phyloP scores from a whole-genome alignment of 371 early-diverging fungal species.

The Apophysomyces ossiformis region DNA sequence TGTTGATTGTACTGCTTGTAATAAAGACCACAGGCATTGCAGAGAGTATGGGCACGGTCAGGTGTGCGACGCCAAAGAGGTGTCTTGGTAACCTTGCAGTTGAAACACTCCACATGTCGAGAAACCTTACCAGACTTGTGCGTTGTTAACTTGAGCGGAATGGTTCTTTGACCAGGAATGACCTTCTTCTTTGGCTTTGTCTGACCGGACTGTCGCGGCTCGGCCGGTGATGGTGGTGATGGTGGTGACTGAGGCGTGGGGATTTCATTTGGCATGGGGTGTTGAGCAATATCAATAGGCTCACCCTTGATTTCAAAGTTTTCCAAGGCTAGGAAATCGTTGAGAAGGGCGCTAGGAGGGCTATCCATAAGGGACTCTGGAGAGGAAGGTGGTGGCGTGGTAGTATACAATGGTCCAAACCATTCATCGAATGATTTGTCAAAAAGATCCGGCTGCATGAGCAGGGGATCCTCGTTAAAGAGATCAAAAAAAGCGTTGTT shows the following conservation, averaged over 20 bases:
- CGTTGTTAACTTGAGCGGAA: slow-evolving; percentile 25
- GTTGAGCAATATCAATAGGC: too few species aligned
- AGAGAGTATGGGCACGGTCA: slow-evolving; percentile 77
- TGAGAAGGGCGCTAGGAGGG: slow-evolving; percentile 22
- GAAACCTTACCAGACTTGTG: slow-evolving; percentile 33
- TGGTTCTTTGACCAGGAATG: slow-evolving; percentile 27
- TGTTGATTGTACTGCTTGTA: slow-evolving; percentile 77
- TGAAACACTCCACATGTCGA: slow-evolving; percentile 76
- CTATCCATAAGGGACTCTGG: slow-evolving; percentile 21
- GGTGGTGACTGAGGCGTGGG: not conserved
- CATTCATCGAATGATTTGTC: slow-evolving; percentile 8
- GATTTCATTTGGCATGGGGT: too few species aligned
- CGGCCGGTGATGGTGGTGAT: slow-evolving; percentile 7
- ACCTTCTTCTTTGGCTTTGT: slow-evolving; percentile 13
- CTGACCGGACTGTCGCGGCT: slow-evolving; percentile 11
- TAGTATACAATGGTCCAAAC: slow-evolving; percentile 12
- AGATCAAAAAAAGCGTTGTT: slow-evolving; percentile 12
- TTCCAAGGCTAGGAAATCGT: slow-evolving; percentile 20
- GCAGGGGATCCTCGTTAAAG: slow-evolving; percentile 6
- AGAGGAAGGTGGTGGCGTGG: slow-evolving; percentile 21
- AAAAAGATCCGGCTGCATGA: slow-evolving; percentile 17
- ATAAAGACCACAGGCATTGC: slow-evolving; percentile 88
- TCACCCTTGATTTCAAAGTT: slow-evolving; percentile 6
- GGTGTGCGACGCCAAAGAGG: slow-evolving; percentile 85
- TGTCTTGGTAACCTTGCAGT: slow-evolving; percentile 79